phyloP scores from a whole-genome alignment of 352 stramenopile genomes.

The Globisporangium recalcitrans region DNA sequence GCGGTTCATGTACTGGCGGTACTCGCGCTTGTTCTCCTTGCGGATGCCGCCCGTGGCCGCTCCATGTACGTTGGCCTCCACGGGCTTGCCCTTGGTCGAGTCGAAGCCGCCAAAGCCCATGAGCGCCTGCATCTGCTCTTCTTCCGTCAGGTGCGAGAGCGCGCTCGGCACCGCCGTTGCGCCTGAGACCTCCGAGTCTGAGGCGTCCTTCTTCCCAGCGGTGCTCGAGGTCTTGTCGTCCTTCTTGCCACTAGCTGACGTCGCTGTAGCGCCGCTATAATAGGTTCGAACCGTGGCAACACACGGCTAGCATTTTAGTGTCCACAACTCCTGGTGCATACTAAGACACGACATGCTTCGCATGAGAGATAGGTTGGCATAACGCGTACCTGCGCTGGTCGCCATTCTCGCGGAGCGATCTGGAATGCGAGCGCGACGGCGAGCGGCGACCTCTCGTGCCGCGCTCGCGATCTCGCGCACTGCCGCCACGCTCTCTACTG shows the following conservation, averaged over 20 bases:
- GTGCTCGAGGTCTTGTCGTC: not conserved
- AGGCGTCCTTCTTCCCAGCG: slow-evolving; percentile 6
- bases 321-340: too few species aligned
- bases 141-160: slow-evolving; percentile 41
- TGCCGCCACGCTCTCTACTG: slow-evolving; percentile 18
- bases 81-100: slow-evolving; percentile 89
- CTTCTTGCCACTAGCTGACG: not conserved
- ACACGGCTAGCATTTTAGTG: not conserved
- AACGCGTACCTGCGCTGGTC: slow-evolving; percentile 8
- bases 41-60: slow-evolving; percentile 74
- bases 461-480: slow-evolving; percentile 17
- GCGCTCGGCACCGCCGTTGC: not conserved
- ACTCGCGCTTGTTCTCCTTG: slow-evolving; percentile 92
- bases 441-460: slow-evolving; percentile 19
- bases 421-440: slow-evolving; percentile 19
- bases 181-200: not conserved
- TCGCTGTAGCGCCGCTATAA: not conserved
- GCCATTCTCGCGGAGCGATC: slow-evolving; percentile 11
- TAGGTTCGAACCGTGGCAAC: not conserved
- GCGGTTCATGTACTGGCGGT: slow-evolving; percentile 97
- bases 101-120: slow-evolving; percentile 91
- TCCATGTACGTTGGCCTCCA: slow-evolving; percentile 89
- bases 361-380: too few species aligned
- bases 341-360: too few species aligned
- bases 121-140: slow-evolving; percentile 82